Percentiles rank a stretch among this genome's conserved stretches.
phyloP scores from a whole-genome alignment of 1,139 yeast species.

The Petasospora rhodanensis region DNA sequence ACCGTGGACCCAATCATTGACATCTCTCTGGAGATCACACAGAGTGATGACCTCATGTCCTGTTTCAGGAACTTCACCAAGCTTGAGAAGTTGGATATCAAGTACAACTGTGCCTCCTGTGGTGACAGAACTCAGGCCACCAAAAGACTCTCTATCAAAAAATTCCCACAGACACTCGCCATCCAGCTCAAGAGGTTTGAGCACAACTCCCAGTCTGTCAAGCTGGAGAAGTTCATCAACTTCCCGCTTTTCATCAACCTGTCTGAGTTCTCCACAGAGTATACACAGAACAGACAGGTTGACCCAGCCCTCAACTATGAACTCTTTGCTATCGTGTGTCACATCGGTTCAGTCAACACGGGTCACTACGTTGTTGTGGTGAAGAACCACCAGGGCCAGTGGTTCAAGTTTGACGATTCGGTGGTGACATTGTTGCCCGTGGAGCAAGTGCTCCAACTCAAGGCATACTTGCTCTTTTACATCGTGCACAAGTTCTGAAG shows the following conservation, averaged over 20 bases:
- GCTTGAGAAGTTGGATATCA: slow-evolving; percentile 69
- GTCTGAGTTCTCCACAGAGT: slow-evolving; percentile 48
- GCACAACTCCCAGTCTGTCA: slow-evolving; percentile 58
- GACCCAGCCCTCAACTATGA: slow-evolving; percentile 52
- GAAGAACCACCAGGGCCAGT: slow-evolving; percentile 64
- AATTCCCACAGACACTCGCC: slow-evolving; percentile 72
- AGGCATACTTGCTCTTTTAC: slow-evolving; percentile 79
- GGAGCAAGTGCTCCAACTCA: slow-evolving; percentile 60
- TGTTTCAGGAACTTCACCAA: slow-evolving; percentile 76
- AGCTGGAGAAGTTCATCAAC: slow-evolving; percentile 69
- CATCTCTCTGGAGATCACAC: slow-evolving; percentile 68
- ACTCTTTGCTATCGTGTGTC: slow-evolving; percentile 81
- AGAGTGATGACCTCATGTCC: slow-evolving; percentile 41
- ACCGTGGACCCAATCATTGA: slow-evolving; percentile 91
- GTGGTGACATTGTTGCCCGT: slow-evolving; percentile 65
- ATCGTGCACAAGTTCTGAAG: slow-evolving; percentile 43
- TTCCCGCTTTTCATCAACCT: slow-evolving; percentile 73
- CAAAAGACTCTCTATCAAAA: slow-evolving; percentile 64
- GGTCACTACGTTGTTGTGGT: slow-evolving; percentile 88
- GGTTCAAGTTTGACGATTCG: slow-evolving; percentile 93
- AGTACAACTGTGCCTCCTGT: slow-evolving; percentile 69
- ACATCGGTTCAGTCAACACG: slow-evolving; percentile 87
- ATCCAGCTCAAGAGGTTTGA: slow-evolving; percentile 86
- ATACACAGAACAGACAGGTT: slow-evolving; percentile 19
- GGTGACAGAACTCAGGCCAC: slow-evolving; percentile 56